Conservation (phyloP, 2,329 filamentous ascomycete species). For the Fusarium acutatum region DNA sequence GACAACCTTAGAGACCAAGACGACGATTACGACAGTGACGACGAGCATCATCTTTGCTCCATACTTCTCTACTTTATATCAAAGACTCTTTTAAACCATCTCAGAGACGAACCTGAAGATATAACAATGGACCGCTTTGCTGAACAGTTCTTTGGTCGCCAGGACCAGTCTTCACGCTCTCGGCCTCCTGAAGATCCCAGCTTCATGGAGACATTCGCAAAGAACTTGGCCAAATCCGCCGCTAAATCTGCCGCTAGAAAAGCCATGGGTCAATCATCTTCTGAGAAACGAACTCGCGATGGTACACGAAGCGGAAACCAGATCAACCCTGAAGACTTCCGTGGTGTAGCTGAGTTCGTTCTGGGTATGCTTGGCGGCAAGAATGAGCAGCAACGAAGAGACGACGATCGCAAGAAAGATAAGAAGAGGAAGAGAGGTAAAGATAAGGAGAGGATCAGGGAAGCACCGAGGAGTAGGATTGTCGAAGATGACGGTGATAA, state of each 20-base stretch:
- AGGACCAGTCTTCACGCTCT: conserved; percentile 15
- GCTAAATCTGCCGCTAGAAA: conserved; percentile 38
- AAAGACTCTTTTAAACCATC: conserved; percentile 26
- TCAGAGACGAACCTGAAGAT: not conserved
- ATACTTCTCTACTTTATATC: conserved; percentile 34
- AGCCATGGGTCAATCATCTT: conserved; percentile 28
- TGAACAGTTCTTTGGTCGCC: conserved; percentile 36
- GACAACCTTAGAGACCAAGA: not conserved
- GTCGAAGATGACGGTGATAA: conserved; percentile 14
- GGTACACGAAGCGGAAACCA: conserved; percentile 13
- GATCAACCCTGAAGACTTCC: conserved; percentile 36
- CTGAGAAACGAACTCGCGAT: conserved; percentile 19
- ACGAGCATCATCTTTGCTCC: conserved; percentile 33
- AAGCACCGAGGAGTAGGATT: conserved; percentile 5
- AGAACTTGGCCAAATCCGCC: conserved; percentile 37
- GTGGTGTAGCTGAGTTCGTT: conserved; percentile 35
- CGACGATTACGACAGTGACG: conserved; percentile 26
- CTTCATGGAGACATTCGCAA: conserved; percentile 37
- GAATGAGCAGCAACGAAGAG: conserved; percentile 8
- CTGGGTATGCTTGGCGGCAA: conserved; percentile 33
- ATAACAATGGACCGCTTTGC: conserved; percentile 36
- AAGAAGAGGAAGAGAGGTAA: conserved; percentile 31
- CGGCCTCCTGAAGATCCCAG: conserved; percentile 24
- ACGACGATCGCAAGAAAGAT: conserved; percentile 17
- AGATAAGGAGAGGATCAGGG: conserved; percentile 16